Evolutionary conservation across 768 basidiomycete species (phyloP).

Genomic region (Tremella mesenterica): DNA sequence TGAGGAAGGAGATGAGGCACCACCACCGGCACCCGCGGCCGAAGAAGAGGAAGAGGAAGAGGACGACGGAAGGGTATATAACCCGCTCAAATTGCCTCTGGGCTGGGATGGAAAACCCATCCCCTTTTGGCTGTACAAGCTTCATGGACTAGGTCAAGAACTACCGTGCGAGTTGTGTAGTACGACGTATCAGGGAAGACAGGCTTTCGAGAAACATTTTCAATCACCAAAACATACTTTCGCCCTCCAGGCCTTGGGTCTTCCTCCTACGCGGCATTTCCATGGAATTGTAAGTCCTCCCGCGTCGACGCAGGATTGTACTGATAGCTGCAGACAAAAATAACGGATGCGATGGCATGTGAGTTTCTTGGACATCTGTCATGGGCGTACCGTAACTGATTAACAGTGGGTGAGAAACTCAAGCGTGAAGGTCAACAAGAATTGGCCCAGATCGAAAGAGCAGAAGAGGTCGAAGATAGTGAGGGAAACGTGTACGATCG

Average conservation of each 20-base stretch:
- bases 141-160: conserved; percentile 83
- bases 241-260: conserved; percentile 91
- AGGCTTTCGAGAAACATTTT: conserved; percentile 39
- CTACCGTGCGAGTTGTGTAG: conserved; percentile 85
- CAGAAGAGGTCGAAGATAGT: conserved; percentile 96
- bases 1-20: conserved; percentile 62
- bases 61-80: conserved; percentile 93
- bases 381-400: neutral
- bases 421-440: conserved; percentile 95
- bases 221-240: conserved; percentile 94
- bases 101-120: conserved; percentile 97
- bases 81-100: conserved; percentile 82
- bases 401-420: conserved; percentile 84
- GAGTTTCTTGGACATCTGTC: conserved; percentile 45
- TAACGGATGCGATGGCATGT: conserved; percentile 92
- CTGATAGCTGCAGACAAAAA: too few relatives aligned
- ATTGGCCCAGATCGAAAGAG: conserved; percentile 83
- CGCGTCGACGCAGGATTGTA: too few relatives aligned
- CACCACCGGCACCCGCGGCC: conserved; percentile 39
- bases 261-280: conserved; percentile 98
- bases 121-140: conserved; percentile 71
- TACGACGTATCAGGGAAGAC: conserved; percentile 19
- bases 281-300: too few relatives aligned
- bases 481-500: conserved; percentile 98
- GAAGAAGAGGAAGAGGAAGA: conserved; percentile 57